Conservation (phyloP, 2,329 filamentous ascomycete species). For the Tolypocladium tropicale region DNA sequence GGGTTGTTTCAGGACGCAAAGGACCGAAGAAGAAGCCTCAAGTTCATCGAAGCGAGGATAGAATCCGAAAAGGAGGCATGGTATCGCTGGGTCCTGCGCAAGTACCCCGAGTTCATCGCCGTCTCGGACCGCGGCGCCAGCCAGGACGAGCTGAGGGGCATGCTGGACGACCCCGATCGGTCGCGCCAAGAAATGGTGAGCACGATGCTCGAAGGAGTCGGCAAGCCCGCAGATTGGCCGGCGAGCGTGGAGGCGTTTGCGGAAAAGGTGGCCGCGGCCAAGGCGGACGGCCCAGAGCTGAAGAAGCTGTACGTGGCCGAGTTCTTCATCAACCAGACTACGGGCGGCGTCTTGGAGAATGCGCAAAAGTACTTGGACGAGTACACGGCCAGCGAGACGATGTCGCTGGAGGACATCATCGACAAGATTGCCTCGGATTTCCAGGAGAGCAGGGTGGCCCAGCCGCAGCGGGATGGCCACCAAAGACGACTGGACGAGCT, state of each 20-base stretch:
- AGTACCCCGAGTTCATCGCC: constrained; percentile 26
- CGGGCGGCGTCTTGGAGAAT: constrained; percentile 19
- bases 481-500: constrained; percentile 33
- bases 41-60: constrained; percentile 38
- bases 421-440: constrained; percentile 21
- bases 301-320: constrained; percentile 28
- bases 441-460: constrained; percentile 16
- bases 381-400: constrained; percentile 15
- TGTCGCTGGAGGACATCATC: constrained; percentile 22
- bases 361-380: constrained; percentile 30
- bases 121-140: constrained; percentile 17
- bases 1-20: constrained; percentile 37
- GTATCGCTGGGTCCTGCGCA: constrained; percentile 36
- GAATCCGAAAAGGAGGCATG: constrained; percentile 41
- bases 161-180: constrained; percentile 26
- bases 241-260: constrained; percentile 22
- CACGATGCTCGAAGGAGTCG: constrained; percentile 25
- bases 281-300: constrained; percentile 19
- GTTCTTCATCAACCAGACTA: constrained; percentile 28
- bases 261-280: constrained; percentile 19
- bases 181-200: constrained; percentile 25
- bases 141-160: constrained; percentile 21
- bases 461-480: constrained; percentile 27
- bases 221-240: constrained; percentile 21
- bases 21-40: constrained; percentile 29